These are phyloP conservation scores for Malus hybrid DNA, from an alignment of 331 rosid genomes.

Conservation along the genomic window DNA sequence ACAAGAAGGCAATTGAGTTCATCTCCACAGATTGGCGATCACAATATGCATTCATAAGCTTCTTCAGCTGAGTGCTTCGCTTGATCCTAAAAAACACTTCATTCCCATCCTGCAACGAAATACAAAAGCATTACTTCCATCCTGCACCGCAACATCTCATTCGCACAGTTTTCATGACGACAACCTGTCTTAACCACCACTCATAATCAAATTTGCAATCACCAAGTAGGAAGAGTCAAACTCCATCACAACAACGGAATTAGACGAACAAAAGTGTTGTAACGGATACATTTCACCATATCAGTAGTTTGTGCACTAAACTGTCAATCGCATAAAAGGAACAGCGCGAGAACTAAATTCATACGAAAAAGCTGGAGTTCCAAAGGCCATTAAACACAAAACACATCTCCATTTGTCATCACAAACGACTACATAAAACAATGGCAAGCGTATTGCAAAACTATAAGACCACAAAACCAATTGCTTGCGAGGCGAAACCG, in stretches of 20 bases:
- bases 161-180: no score
- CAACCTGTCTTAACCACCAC: no score
- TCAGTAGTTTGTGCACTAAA: background rate
- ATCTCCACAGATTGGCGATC: slow-evolving; percentile 61
- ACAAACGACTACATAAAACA: background rate
- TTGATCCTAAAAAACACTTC: slow-evolving; percentile 66
- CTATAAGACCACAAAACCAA: background rate
- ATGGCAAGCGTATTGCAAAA: background rate
- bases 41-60: slow-evolving; percentile 73
- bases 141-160: no score
- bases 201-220: no score
- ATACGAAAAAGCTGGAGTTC: no score
- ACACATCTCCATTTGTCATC: background rate
- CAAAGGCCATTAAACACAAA: no score
- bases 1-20: slow-evolving; percentile 48
- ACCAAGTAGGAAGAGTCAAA: no score
- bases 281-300: no score
- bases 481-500: background rate
- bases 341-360: background rate
- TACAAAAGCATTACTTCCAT: background rate
- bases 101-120: slow-evolving; percentile 47
- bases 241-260: no score
- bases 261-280: no score
- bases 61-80: slow-evolving; percentile 62
- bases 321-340: background rate